These are phyloP conservation scores for Starmerella tilneyi DNA, from an alignment of 805 yeast species.

Conservation along the genomic window DNA sequence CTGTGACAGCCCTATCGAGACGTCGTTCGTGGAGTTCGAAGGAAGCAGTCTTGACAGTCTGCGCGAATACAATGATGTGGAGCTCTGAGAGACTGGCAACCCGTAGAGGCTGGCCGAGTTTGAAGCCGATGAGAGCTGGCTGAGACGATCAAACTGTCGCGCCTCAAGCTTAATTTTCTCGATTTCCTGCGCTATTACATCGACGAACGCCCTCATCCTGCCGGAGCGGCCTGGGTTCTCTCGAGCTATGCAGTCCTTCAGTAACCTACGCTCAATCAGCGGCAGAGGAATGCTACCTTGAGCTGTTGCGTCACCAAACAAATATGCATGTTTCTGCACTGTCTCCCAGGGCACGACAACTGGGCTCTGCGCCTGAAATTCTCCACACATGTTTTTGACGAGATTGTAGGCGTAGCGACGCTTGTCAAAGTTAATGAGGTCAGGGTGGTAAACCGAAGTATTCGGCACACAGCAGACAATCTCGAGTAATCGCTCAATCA, in stretches of 20 bases:
- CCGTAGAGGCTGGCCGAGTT: constrained; percentile 15
- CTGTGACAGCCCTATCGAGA: constrained; percentile 5
- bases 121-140: constrained; percentile 2
- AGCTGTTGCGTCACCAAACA: constrained; percentile 11
- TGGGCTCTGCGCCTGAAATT: constrained; percentile 16
- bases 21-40: constrained; percentile 12
- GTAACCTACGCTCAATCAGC: constrained; percentile 26
- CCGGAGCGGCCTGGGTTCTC: constrained; percentile 33
- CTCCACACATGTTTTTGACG: constrained; percentile 39
- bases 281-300: constrained; percentile 2
- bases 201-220: constrained; percentile 37
- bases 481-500: constrained; percentile 67
- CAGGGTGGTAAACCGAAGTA: constrained; percentile 54
- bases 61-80: constrained; percentile 18
- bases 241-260: constrained; percentile 35
- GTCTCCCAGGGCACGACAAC: constrained; percentile 7
- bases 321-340: constrained; percentile 8
- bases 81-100: constrained; percentile 19
- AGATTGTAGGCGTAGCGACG: constrained; percentile 57
- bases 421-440: constrained; percentile 76
- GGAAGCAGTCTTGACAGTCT: constrained; percentile 18
- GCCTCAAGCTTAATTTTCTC: constrained; percentile 46
- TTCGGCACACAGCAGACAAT: constrained; percentile 69
- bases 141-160: constrained; percentile 33
- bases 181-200: constrained; percentile 40